Evolutionary conservation across 495 filamentous ascomycete species (phyloP).

Genomic region (Staphylotrichum longicolle): DNA sequence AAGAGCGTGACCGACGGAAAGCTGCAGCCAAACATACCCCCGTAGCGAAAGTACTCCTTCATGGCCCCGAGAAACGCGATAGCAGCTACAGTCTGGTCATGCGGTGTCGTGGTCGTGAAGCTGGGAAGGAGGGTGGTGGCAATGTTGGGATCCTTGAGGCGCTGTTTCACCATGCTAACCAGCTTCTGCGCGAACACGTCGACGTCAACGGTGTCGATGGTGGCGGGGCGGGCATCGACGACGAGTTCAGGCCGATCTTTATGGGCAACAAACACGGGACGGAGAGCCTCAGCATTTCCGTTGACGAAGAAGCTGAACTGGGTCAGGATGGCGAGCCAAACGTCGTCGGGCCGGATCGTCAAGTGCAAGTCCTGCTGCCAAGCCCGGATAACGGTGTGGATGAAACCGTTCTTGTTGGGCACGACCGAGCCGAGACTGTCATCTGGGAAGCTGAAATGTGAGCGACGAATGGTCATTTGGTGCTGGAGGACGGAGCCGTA

Average conservation of each 20-base stretch:
- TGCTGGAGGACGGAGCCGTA: not conserved
- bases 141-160: slow-evolving; percentile 16
- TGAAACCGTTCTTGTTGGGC: slow-evolving; percentile 7
- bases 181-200: slow-evolving; percentile 7
- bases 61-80: slow-evolving; percentile 37
- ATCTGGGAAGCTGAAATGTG: not conserved
- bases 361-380: slow-evolving; percentile 54
- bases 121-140: slow-evolving; percentile 33
- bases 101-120: slow-evolving; percentile 37
- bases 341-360: slow-evolving; percentile 56
- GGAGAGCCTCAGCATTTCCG: slow-evolving; percentile 46
- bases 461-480: not conserved
- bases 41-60: slow-evolving; percentile 33
- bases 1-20: slow-evolving; percentile 41
- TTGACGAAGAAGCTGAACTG: slow-evolving; percentile 56
- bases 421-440: not conserved
- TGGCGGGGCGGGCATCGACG: not conserved
- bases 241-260: slow-evolving; percentile 8
- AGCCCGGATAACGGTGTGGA: slow-evolving; percentile 43
- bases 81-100: slow-evolving; percentile 30
- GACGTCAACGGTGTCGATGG: slow-evolving; percentile 1
- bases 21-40: slow-evolving; percentile 30
- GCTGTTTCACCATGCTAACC: slow-evolving; percentile 3
- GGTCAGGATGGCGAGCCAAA: slow-evolving; percentile 57
- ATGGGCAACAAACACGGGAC: slow-evolving; percentile 46